Evolutionary conservation across 495 filamentous ascomycete species (phyloP), one percentile per base, ranked within the genome.

Genomic region (Tetracladium setigerum): DNA sequence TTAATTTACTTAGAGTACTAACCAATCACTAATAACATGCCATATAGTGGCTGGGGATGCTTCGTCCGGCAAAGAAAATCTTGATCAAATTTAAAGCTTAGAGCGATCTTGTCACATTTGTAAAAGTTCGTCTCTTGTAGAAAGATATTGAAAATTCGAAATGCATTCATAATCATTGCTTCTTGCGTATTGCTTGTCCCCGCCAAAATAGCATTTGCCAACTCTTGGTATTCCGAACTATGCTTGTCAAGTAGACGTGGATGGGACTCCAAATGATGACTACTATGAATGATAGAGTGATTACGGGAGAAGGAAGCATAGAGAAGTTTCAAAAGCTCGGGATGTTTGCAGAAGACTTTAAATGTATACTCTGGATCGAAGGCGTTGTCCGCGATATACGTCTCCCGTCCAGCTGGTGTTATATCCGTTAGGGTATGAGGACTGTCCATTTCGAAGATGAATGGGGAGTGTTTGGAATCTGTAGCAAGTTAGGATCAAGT

Each of bases 71-170:
- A 89, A 18, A 96, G 73, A 71, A 96, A 95, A 6, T 61, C 62
- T 4, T 91, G 89, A 58, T 95, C 83, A 44, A 95, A 68, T 46
- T 91, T 79, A 82, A 95, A 96, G 69, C 87, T 95, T 51, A 96
- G 75, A 10, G 91, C 90, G n/a, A 96, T 90, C 73, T 96, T 96
- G 50, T 91, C 95, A 0, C 91, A 89, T 0, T 91, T 96, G 75
- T 92, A 96, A 72, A 94, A 96, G 71, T 96, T 96, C 51, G 90
- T 95, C 77, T 95, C 95, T 52, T 95, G 70, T 30, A 95, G 79
- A 38, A 81, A 78, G 41, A 75, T 74, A 70, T 95, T 95, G 75
- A 96, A 96, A 41, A 90, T 79, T 46, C 86, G 81, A 77, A 96
- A 95, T 13, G 88, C 84, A n/a, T 75, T 85, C 89, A 95, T 94